These are phyloP conservation scores for Psilocybe subaeruginosa DNA, from an alignment of 768 basidiomycete genomes.

Conservation along the genomic window DNA sequence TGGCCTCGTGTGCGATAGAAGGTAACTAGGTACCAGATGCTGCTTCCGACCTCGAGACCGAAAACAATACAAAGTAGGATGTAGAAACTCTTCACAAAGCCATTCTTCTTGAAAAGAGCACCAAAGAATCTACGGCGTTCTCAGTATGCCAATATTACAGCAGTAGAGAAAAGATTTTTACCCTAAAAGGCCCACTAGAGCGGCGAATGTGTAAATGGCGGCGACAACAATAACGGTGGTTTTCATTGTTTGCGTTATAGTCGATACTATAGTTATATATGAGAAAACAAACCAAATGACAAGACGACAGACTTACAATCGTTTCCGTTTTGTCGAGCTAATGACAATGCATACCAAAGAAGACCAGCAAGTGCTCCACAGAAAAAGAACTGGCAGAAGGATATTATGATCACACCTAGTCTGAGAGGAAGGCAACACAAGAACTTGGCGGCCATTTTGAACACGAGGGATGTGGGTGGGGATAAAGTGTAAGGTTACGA, in stretches of 20 bases:
- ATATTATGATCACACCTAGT: slow-evolving; percentile 42
- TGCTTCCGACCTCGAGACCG: slow-evolving; percentile 31
- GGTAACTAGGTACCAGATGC: slow-evolving; percentile 33
- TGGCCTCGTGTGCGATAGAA: slow-evolving; percentile 33
- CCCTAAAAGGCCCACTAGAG: slow-evolving; percentile 38
- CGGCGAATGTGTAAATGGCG: slow-evolving; percentile 32
- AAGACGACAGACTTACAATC: slow-evolving; percentile 20
- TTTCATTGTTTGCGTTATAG: slow-evolving; percentile 28
- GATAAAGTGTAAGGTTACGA: not conserved
- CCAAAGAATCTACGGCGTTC: slow-evolving; percentile 37
- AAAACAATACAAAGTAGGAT: slow-evolving; percentile 33
- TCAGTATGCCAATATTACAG: not conserved
- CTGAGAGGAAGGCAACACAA: slow-evolving; percentile 47
- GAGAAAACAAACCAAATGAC: not conserved
- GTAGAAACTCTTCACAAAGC: slow-evolving; percentile 36
- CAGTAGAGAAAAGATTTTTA: slow-evolving; percentile 17
- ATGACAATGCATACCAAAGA: slow-evolving; percentile 34
- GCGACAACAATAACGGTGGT: slow-evolving; percentile 34
- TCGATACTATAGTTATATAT: slow-evolving; percentile 21
- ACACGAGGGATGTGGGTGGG: not conserved
- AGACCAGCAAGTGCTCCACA: slow-evolving; percentile 32
- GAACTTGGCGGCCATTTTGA: slow-evolving; percentile 41
- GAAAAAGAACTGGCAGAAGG: slow-evolving; percentile 41
- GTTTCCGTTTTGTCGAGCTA: slow-evolving; percentile 11
- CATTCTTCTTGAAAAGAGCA: slow-evolving; percentile 39